A percentile compares a stretch with the other conserved stretches of the same genome.
Conservation (phyloP, 83 land plant genomes). For the Picea abies region DNA sequence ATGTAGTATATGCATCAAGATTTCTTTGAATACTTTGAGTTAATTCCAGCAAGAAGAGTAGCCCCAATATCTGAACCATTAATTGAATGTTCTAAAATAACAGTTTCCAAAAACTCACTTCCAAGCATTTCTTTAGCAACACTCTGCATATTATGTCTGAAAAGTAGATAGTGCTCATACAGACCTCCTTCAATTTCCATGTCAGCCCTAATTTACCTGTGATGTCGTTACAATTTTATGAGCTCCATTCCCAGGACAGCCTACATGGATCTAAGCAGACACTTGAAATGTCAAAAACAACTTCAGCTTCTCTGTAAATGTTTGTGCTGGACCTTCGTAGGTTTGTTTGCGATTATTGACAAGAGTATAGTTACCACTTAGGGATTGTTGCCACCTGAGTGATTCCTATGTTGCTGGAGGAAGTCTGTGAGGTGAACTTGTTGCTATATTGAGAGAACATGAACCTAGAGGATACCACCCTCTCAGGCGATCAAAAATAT, state of each 20-base stretch:
- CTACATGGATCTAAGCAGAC: conserved; percentile 86
- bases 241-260: conserved; percentile 44
- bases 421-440: conserved; percentile 72
- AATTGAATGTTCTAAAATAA: conserved; percentile 50
- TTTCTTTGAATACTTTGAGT: conserved; percentile 40
- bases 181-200: conserved; percentile 74
- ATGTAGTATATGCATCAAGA: conserved; percentile 11
- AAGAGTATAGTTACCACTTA: conserved; percentile 67
- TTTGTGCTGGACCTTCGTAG: conserved; percentile 97
- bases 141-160: conserved; percentile 39
- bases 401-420: conserved; percentile 71
- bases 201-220: conserved; percentile 39
- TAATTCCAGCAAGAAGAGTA: conserved; percentile 62
- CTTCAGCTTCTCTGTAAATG: conserved; percentile 71
- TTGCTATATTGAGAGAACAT: conserved; percentile 54
- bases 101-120: conserved; percentile 29
- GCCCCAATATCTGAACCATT: conserved; percentile 75
- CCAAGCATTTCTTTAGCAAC: conserved; percentile 59
- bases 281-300: conserved; percentile 88
- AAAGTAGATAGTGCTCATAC: conserved; percentile 62
- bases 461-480: conserved; percentile 84
- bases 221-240: conserved; percentile 43
- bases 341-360: conserved; percentile 68
- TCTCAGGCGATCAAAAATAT: conserved; percentile 20
- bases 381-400: conserved; percentile 51